Evolutionary conservation across 257 asterid genomes (phyloP), one percentile per base, ranked within the genome.

Genomic region (Rauvolfia tetraphylla): DNA sequence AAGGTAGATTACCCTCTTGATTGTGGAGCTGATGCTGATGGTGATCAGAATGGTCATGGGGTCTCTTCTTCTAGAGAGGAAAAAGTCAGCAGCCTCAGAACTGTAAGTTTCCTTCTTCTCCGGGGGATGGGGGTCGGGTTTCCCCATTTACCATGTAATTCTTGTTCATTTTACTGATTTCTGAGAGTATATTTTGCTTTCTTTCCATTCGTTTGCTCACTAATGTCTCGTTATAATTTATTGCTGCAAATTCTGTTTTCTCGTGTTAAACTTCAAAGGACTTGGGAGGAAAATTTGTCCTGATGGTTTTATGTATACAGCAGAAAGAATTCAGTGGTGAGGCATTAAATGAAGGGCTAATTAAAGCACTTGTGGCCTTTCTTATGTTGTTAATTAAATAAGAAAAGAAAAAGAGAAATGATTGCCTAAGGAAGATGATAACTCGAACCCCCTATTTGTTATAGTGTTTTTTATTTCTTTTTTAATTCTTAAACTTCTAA

Each of bases 1-100:
- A 93, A 93, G 86, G 77, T 81, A 34, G 99, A 95, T 80, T 88
- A 67, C 71, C 89, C 91, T 80, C 86, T 88, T 71, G 99, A 95
- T 71, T 88, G 87, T 17, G 97, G 88, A 76, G 89, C 86, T 75
- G 97, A 93, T 76, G 84, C 84, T 79, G 98, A 92, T 49, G 88
- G 81, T 71, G 99, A 95, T 79, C 98, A 89, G 88, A 89, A 84
- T 87, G 90, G 88, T 74, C 97, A 87, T 78, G 97, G 98, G 63
- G 79, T 82, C 27, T 77, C 91, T 58, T 73, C 92, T 71, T 90
- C 91, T 53, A 96, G 98, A 22, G 99, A 93, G 82, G 99, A 95
- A 86, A 95, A 95, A 95, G 96, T 89, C 82, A 91, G 98, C 95
- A 95, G 97, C 88, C 97, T 93, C 68, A 90, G 91, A 89, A 92